A percentile compares a stretch with the other conserved stretches of the same genome.
phyloP scores from a whole-genome alignment of 306 rosid species.

The Medicago truncatula region DNA sequence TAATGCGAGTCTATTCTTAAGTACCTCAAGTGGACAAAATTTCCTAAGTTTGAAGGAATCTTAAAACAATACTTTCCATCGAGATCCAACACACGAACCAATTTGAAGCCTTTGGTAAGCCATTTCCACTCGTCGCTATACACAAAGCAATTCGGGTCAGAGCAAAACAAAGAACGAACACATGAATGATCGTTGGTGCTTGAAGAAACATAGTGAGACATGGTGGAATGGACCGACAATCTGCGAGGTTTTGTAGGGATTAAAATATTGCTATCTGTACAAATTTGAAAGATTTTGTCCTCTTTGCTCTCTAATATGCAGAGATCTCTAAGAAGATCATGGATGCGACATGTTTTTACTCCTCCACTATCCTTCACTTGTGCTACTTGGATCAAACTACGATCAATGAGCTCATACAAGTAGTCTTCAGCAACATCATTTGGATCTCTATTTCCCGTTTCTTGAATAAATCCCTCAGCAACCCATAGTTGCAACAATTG shows the following conservation, averaged over 20 bases:
- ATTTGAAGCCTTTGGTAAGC: constrained; percentile 27
- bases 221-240: constrained; percentile 19
- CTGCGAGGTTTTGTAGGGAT: constrained; percentile 29
- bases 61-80: neutral
- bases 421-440: constrained; percentile 40
- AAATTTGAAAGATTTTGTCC: constrained; percentile 22
- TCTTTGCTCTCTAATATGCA: constrained; percentile 39
- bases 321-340: constrained; percentile 37
- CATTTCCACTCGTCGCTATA: neutral
- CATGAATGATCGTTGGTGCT: constrained; percentile 28
- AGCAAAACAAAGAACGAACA: constrained; percentile 38
- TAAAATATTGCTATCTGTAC: neutral
- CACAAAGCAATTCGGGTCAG: neutral
- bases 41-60: constrained; percentile 21
- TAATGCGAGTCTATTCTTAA: neutral
- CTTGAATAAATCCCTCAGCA: constrained; percentile 40
- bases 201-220: constrained; percentile 25
- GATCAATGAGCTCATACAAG: constrained; percentile 40
- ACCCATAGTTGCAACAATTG: constrained; percentile 29
- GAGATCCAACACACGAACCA: constrained; percentile 37
- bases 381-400: constrained; percentile 37
- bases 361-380: neutral
- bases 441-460: neutral
- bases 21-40: constrained; percentile 40
- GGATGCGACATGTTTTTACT: constrained; percentile 30